phyloP scores from a whole-genome alignment of 2,329 filamentous ascomycete species.

The Fusarium siculi region DNA sequence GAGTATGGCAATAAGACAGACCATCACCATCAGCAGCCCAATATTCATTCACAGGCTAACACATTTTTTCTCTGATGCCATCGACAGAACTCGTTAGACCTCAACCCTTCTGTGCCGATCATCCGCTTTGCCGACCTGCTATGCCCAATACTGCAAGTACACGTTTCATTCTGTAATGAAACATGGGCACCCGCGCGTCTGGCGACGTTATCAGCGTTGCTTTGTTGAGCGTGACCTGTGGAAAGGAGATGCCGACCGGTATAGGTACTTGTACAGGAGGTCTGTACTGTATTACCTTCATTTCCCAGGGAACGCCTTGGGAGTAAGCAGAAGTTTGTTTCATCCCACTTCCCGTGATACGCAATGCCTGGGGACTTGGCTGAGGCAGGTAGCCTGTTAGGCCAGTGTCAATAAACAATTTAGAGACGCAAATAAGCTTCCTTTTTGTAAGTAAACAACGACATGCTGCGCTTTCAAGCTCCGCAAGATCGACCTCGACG shows the following conservation, averaged over 20 bases:
- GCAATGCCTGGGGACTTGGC: background rate
- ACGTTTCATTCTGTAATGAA: slow-evolving; percentile 30
- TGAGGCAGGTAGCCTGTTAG: background rate
- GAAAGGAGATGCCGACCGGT: background rate
- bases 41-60: background rate
- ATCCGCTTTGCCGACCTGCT: slow-evolving; percentile 34
- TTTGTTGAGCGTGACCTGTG: background rate
- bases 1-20: background rate
- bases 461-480: background rate
- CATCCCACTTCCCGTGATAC: background rate
- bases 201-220: background rate
- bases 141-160: slow-evolving; percentile 22
- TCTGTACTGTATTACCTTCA: background rate
- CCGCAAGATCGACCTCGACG: background rate
- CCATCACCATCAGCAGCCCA: background rate
- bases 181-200: slow-evolving; percentile 2
- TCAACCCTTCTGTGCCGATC: slow-evolving; percentile 31
- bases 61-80: background rate
- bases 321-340: background rate
- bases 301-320: background rate
- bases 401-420: background rate
- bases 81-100: slow-evolving; percentile 6
- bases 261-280: background rate
- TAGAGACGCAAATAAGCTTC: background rate
- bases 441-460: background rate